phyloP scores from a whole-genome alignment of 352 stramenopile species.

The Phytophthora palmivora region DNA sequence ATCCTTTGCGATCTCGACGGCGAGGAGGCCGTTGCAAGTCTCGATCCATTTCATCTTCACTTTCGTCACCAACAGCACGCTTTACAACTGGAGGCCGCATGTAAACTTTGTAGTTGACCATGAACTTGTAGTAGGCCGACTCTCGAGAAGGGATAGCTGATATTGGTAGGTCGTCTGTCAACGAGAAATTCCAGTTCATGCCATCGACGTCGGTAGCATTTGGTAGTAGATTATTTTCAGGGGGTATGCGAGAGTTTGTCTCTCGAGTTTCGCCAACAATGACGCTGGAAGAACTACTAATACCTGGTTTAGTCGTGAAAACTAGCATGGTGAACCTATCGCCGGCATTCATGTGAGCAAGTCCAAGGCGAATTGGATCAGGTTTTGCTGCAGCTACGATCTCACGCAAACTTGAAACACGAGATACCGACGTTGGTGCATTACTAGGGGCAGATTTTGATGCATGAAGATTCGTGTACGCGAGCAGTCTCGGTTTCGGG shows the following conservation, averaged over 20 bases:
- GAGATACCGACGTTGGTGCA: constrained; percentile 11
- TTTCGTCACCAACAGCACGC: constrained; percentile 12
- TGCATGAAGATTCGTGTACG: constrained; percentile 53
- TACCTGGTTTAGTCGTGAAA: constrained; percentile 50
- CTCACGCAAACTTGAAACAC: constrained; percentile 40
- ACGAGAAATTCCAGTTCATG: constrained; percentile 52
- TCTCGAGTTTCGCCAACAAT: constrained; percentile 5
- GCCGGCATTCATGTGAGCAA: constrained; percentile 50
- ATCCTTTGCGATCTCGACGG: constrained; percentile 12
- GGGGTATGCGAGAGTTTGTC: background rate
- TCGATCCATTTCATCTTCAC: constrained; percentile 9
- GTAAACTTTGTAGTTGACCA: constrained; percentile 63
- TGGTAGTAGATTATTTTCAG: constrained; percentile 2
- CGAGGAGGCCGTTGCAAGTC: constrained; percentile 18
- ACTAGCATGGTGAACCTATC: constrained; percentile 56
- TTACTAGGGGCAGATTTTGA: constrained; percentile 1
- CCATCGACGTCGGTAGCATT: background rate
- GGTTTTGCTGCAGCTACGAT: constrained; percentile 31
- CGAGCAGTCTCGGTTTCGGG: constrained; percentile 44
- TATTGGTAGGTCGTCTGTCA: constrained; percentile 31
- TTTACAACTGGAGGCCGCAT: constrained; percentile 24
- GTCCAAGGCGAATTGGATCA: constrained; percentile 37
- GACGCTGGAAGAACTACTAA: constrained; percentile 13
- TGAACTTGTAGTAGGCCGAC: constrained; percentile 58
- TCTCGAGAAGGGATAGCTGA: constrained; percentile 60